These are phyloP conservation scores for Aspergillus mulundensis DNA, from an alignment of 495 filamentous ascomycete species.

Conservation along the genomic window DNA sequence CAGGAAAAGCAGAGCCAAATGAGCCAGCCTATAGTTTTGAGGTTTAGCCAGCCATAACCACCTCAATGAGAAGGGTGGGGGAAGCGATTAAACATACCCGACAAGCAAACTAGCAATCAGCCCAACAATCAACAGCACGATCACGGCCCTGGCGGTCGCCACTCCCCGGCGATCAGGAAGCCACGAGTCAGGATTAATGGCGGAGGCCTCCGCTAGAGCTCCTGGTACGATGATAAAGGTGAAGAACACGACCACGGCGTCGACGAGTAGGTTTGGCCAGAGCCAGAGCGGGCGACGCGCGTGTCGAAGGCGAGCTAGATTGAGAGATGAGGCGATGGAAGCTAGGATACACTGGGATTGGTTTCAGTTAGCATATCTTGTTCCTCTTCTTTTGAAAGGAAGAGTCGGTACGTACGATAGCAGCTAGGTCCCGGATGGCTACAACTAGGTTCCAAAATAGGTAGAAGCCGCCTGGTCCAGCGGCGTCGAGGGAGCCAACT, in stretches of 20 bases:
- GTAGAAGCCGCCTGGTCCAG: background rate
- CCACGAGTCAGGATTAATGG: background rate
- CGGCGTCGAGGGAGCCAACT: background rate
- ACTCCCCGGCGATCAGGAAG: constrained; percentile 3
- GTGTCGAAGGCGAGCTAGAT: background rate
- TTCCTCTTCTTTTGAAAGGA: background rate
- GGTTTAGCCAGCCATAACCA: background rate
- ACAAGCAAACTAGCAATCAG: background rate
- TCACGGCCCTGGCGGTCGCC: background rate
- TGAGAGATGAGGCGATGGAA: background rate
- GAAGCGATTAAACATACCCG: background rate
- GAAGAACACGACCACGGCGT: background rate
- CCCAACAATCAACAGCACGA: background rate
- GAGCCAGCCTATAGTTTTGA: background rate
- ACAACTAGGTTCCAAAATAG: background rate
- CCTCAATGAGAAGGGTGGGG: background rate
- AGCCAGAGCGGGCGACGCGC: constrained; percentile 2
- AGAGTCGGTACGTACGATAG: background rate
- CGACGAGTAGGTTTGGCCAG: background rate
- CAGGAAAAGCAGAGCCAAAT: background rate
- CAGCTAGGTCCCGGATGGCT: background rate
- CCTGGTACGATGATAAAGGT: background rate
- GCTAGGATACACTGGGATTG: background rate
- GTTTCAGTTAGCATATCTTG: background rate
- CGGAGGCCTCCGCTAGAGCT: background rate